Base-by-base conservation (phyloP, 352 stramenopile genomes). In the Globisporangium nunn region DNA sequence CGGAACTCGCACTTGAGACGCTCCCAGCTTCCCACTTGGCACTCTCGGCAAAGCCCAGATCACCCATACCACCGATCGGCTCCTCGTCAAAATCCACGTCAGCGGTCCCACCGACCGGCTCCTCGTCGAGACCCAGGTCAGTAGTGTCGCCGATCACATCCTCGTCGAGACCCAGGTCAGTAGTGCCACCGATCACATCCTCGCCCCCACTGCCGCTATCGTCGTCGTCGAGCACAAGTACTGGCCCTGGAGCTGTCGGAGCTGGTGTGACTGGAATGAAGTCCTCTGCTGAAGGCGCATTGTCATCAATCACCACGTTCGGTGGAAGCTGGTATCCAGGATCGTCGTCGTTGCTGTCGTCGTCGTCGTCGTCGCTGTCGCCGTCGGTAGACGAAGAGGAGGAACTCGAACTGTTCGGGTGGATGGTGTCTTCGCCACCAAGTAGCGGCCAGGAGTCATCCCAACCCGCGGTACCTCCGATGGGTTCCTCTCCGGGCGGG, bases 261-360 rank as follows among this genome's bases (percentile, higher is more conserved):
- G 35, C 35, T 11, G 35, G 35, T 14, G 35, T 41, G 10, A 41
- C 35, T 11, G 35, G 43, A 17, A 43, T 11, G n/a, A 58, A 58
- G 31, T 58, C 17, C 7, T 17, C 17, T 11, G 52, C 29, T 3
- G 52, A 14, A 11, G 52, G 52, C n/a, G 41, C 30, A 8, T 28
- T 51, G 30, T 50, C 30, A 11, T 58, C 52, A n/a, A 58, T 51
- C 52, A 52, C 29, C n/a, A 58, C 43, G 4, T 17, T 28, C 23
- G 52, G 29, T 7, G 49, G 49, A 6, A 39, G 49, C 49, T 44
- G 30, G 3, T 44, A 54, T 17, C 3, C 17, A 15, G 49, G 10
- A 31, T 45, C 43, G n/a, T 40, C 44, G 43, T 52, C 18, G 4
- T 11, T n/a, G 28, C 14, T 28, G 4, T 29, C 14, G 41, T 18